Base-by-base conservation (phyloP, 2,329 filamentous ascomycete species). In the Phyllosticta citrichinensis region DNA sequence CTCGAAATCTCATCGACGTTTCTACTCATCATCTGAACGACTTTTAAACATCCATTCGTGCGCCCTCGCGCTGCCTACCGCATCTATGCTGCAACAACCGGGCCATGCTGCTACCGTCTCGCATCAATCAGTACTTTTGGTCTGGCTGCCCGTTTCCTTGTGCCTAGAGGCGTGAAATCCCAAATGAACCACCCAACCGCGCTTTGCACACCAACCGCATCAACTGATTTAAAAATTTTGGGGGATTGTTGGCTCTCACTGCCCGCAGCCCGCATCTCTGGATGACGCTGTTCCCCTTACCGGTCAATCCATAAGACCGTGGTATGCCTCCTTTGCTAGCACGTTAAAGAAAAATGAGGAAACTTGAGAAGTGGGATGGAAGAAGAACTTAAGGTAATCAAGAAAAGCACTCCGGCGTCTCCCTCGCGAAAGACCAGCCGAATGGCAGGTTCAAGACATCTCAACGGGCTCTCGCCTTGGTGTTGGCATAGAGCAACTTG, bases 401-500 rank as follows among this genome's bases (percentile, higher is more conserved):
- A 17, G 14, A 47, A n/a, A 17, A n/a, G 35, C 3, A n/a, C 12
- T 14, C 35, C 6, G 35, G 5, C n/a, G 14, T 17, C 5, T 17
- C 17, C 35, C 35, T 17, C 35, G 14, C 35, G 3, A 47, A 47
- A 17, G 12, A 5, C 35, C 5, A 47, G 12, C 12, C 35, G 17
- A 47, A 47, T 47, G 5, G 25, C 35, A 17, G n/a, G 35, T 17
- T n/a, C 12, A n/a, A 17, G 17, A 17, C 14, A 17, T 17, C 17
- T 47, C 35, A 47, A 47, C 35, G 35, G 12, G 12, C 35, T 19
- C 51, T 53, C 17, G 51, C 51, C 51, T 22, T 27, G 14, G 20
- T 61, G 55, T 61, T 88, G 63, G 80, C 80, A 72, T 91, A 91
- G 60, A 92, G 80, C 70, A 93, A 75, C 81, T 97, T 97, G 81